Base-by-base conservation (phyloP, 2,329 filamentous ascomycete genomes). In the Phyllosticta paracitricarpa region DNA sequence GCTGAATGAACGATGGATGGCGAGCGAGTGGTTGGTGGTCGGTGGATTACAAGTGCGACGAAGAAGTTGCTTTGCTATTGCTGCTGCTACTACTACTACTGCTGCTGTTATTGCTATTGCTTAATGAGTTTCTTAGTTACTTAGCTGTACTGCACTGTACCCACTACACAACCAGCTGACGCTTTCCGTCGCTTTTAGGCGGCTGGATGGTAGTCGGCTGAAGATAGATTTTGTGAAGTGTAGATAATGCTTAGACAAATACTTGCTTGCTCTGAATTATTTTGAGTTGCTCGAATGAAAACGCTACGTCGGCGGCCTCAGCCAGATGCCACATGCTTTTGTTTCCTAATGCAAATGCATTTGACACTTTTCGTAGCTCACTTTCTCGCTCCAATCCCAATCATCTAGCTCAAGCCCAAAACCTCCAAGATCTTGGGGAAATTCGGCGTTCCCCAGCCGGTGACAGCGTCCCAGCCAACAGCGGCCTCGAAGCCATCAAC, bases 381-480 rank as follows among this genome's bases (percentile, higher is more conserved):
- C 28, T 30, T 4, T 4, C 9, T 2, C 28, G 6, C 9, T 30
- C 4, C 28, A 6, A 30, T 7, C 9, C 28, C 28, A 51, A 6
- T 12, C 2, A 6, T 8, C 5, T 57, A 57, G 22, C 30, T 25
- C 33, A 62, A 8, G 4, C 57, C 61, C 57, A 62, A 30, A 8
- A 22, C 28, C 48, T 53, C 12, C 55, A 63, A 40, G 9, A 57
- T 53, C 14, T 61, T 56, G 14, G 33, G 25, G 55, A 57, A 63
- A 51, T 62, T 56, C 25, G 64, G 64, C 12, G 62, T 64, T 10
- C 64, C 64, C 19, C 54, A 63, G 0, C 73, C 73, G 7, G 73
- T 75, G 8, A 73, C 64, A 0, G 73, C 70, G 63, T 75, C 73
- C 73, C 73, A 75, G 9, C 73, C 72, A 54, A 69, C 61, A 0